A percentile compares a stretch with the other conserved stretches of the same genome.
Conservation (phyloP, 352 stramenopile genomes). For the Pythium utonaiense region DNA sequence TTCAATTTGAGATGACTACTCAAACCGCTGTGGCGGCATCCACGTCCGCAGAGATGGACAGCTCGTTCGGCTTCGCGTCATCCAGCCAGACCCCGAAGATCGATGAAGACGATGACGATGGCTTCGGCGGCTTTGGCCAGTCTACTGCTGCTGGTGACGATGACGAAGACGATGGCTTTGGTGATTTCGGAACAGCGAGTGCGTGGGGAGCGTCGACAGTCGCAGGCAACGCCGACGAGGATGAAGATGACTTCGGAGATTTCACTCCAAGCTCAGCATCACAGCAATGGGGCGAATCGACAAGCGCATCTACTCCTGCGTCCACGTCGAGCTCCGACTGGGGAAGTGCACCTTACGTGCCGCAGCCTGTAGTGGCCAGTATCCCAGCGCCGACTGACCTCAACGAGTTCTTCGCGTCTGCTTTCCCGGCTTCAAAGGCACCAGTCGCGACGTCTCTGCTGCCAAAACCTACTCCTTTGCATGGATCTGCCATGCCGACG, state of each 20-base stretch:
- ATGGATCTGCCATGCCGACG: constrained; percentile 3
- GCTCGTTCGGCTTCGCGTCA: background rate
- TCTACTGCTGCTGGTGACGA: constrained; percentile 2
- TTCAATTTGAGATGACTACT: background rate
- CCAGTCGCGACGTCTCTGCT: constrained; percentile 9
- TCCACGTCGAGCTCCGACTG: background rate
- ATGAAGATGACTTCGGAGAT: constrained; percentile 37
- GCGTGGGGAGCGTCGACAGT: constrained; percentile 6
- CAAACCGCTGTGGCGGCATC: background rate
- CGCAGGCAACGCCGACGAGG: background rate
- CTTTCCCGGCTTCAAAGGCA: constrained; percentile 11
- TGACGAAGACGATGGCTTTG: constrained; percentile 21
- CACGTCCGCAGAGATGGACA: background rate
- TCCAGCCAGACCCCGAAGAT: background rate
- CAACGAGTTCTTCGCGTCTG: constrained; percentile 8
- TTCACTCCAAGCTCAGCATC: constrained; percentile 22
- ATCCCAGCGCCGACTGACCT: constrained; percentile 8
- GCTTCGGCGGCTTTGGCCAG: constrained; percentile 41
- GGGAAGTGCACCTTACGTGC: background rate
- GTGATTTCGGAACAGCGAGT: constrained; percentile 23
- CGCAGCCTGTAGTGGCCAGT: background rate
- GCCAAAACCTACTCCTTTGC: constrained; percentile 9
- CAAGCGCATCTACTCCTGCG: background rate
- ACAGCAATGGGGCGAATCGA: constrained; percentile 13
- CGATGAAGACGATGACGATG: constrained; percentile 16